These are phyloP conservation scores for Pythium chondricola DNA, from an alignment of 352 stramenopile genomes.

Conservation along the genomic window DNA sequence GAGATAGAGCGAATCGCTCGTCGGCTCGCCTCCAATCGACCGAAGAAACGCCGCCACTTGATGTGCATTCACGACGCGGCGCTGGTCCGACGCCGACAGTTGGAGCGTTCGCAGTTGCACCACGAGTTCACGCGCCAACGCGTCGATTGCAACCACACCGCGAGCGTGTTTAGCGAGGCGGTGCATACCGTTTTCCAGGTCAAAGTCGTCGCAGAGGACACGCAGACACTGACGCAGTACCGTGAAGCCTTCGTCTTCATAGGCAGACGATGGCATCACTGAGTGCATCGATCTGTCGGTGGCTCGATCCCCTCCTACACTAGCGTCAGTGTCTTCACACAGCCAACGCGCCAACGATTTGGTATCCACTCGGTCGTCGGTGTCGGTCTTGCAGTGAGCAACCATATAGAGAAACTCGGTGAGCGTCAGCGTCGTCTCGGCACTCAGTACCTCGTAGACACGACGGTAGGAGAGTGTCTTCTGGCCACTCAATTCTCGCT, in stretches of 20 bases:
- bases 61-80: background rate
- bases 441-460: slow-evolving; percentile 7
- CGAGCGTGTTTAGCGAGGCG: slow-evolving; percentile 3
- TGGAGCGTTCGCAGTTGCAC: slow-evolving; percentile 4
- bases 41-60: slow-evolving; percentile 2
- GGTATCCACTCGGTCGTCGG: background rate
- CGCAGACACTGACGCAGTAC: slow-evolving; percentile 5
- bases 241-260: background rate
- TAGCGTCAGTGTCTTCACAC: background rate
- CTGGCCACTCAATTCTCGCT: slow-evolving; percentile 7
- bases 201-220: slow-evolving; percentile 4
- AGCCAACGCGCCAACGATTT: background rate
- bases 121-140: background rate
- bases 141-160: slow-evolving; percentile 5
- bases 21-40: background rate
- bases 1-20: slow-evolving; percentile 16
- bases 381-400: slow-evolving; percentile 15
- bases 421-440: slow-evolving; percentile 8
- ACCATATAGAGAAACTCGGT: slow-evolving; percentile 38
- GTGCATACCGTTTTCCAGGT: slow-evolving; percentile 3
- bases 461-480: slow-evolving; percentile 7
- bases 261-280: background rate
- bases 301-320: background rate
- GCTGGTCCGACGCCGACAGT: background rate
- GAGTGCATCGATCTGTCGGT: too few relatives aligned